Base-by-base conservation (phyloP, 169 alveolate genomes). In the Toxoplasma gondii region DNA sequence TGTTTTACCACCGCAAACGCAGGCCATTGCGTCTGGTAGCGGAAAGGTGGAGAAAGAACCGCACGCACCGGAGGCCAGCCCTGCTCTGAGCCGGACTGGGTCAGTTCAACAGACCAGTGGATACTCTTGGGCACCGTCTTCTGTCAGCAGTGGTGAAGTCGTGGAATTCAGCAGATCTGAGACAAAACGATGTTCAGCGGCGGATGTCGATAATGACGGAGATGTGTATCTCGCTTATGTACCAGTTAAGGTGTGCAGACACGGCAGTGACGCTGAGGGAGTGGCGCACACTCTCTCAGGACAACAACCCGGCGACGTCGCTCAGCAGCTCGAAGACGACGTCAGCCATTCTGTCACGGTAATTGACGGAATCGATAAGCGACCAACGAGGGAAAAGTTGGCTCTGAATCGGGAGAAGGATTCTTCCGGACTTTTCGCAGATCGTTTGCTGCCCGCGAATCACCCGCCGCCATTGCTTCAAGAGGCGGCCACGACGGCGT, bases 141-240 rank as follows among this genome's bases (percentile, higher is more conserved):
- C 86, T 1, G 49, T 78, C 86, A 78, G 86, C 43, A n/a, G 44
- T 45, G 43, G 86, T 16, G 86, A 78, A 31, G 86, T 69, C 43
- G 82, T 69, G 82, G 82, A 69, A 34, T 5, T 34, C 43, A 29
- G 34, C 39, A 22, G 86, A 12, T 24, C 86, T 19, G 86, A 78
- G n/a, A 4, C 74, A 16, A 64, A 31, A 27, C 7, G 74, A 64
- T 64, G 74, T 64, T 64, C 74, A 31, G 86, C 86, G 1, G 49
- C 45, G 39, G 86, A 16, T 17, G n/a, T 38, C 22, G 44, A 78
- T 16, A 36, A n/a, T 31, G 49, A 78, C 43, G 86, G 86, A n/a
- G 43, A 78, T n/a, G 86, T 45, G 22, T 12, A 78, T 45, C 86
- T 78, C 29, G 86, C 86, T 78, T 78, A 78, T 38, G 86, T 29